Base-by-base conservation (phyloP, 345 rosid genomes). In the Anastatica hierochuntica region DNA sequence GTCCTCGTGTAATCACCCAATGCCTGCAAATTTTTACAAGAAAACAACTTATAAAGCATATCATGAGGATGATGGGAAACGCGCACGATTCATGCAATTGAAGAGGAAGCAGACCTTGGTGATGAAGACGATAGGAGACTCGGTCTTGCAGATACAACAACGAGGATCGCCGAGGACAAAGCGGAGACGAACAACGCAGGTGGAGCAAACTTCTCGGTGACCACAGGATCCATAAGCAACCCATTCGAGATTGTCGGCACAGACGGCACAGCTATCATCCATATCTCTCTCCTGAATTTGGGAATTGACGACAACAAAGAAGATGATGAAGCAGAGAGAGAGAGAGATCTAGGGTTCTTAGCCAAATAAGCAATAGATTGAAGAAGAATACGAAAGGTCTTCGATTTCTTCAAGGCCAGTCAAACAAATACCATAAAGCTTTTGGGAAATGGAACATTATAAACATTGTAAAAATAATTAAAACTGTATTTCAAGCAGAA, bases 191-290 rank as follows among this genome's bases (percentile, higher is more conserved):
- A 78, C 79, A 13, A 90, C 82, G 71, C 96, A 90, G 31, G 90
- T 86, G 11, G 92, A 76, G 79, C 96, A 90, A 27, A 86, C 96
- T 6, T 90, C 98, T 4, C 85, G 83, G 71, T 90, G 98, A n/a
- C 95, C 95, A 53, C 96, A 87, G 3, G 87, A 60, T 2, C 95
- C 96, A 31, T 90, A 90, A 10, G 92, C 92, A 58, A 82, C 95
- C 98, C 98, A 90, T 58, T 90, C 89, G 45, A 90, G 72, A 17
- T 76, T 60, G 14, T 90, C 98, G 10, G 96, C 98, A 60, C 98
- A 90, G 21, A 90, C 96, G 27, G 87, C 95, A 55, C 96, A 90
- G 38, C 84, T 80, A 44, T 90, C 96, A 66, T 90, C 98, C 98
- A 90, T 87, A 37, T 29, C 35, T n/a, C n/a, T n/a, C n/a, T n/a